Evolutionary conservation across 1,284 basidiomycete species (phyloP), one percentile per base, ranked within the genome.

Genomic region (Leccinum solheimii): DNA sequence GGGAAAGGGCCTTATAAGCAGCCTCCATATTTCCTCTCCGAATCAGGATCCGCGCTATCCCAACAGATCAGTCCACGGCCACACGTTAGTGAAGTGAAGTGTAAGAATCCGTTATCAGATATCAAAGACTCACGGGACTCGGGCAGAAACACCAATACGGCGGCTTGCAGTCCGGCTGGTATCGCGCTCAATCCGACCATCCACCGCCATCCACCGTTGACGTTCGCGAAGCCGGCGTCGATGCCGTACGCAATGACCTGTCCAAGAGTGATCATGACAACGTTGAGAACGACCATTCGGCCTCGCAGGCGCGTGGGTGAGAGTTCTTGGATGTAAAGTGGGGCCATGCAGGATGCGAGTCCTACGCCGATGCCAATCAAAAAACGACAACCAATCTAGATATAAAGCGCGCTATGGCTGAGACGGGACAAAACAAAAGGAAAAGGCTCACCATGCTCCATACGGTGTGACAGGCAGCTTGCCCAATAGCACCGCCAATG

Each of bases 321-420:
- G 26, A 94, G 81, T 73, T 94, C 92, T 69, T 92, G 90, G 59
- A 95, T 92, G 72, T 94, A 94, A 5, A 94, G 79, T 3, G 91
- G 91, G 0, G 90, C 88, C 56, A 92, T 84, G 68, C 91, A 92
- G 6, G 88, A 84, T n/a, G 91, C 90, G 1, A 91, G 76, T 8
- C 88, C 86, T 3, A 89, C 86, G 27, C 83, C 86, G 23, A 86
- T 74, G 30, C 90, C 91, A 57, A 94, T 85, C 62, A 94, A 75
- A 74, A 93, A 90, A 34, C 92, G 83, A 8, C 90, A 86, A 5
- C 84, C 85, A 57, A 93, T 86, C 86, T 88, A 51, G 10, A 50
- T 16, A 53, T 51, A 36, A 21, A 8, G n/a, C 8, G 13, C 2
- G 8, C 2, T 26, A 2, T 38, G 45, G 0, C 2, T 26, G 34